These are phyloP conservation scores for Candida tallmaniae DNA, from an alignment of 805 yeast species.

Conservation along the genomic window DNA sequence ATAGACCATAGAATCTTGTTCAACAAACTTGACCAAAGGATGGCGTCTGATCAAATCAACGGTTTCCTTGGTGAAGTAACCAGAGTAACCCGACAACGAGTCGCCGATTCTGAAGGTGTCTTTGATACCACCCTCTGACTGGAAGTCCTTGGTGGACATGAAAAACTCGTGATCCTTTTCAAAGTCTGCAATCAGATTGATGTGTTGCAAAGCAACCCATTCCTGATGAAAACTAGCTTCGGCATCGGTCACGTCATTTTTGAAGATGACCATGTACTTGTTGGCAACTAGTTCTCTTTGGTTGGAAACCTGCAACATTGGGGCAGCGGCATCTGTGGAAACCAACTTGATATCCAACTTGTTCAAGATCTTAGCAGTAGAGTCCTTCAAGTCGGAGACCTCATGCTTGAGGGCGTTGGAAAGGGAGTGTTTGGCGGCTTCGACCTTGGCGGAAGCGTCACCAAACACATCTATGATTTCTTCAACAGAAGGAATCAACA, in stretches of 20 bases:
- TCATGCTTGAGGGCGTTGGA: constrained; percentile 2
- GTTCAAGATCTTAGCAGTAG: constrained; percentile 3
- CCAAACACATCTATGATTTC: constrained; percentile 37
- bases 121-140: constrained; percentile 48
- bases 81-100: constrained; percentile 73
- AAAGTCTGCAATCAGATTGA: constrained; percentile 34
- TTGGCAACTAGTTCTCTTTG: constrained; percentile 56
- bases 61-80: constrained; percentile 71
- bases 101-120: constrained; percentile 59
- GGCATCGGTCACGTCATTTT: constrained; percentile 52
- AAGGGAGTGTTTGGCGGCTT: constrained; percentile 7
- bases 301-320: constrained; percentile 38
- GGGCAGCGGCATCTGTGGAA: constrained; percentile 28
- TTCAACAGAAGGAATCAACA: constrained; percentile 58
- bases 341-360: constrained; percentile 8
- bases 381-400: constrained; percentile 3
- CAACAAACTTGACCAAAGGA: constrained; percentile 64
- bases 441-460: too few species aligned
- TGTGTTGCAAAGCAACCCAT: constrained; percentile 56
- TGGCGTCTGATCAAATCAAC: constrained; percentile 67
- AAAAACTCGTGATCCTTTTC: constrained; percentile 31
- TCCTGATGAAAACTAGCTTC: constrained; percentile 61
- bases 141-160: constrained; percentile 16
- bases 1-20: constrained; percentile 67
- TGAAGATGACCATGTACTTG: constrained; percentile 83